These are phyloP conservation scores for Hypoxylon rickii DNA, from an alignment of 495 filamentous ascomycete species.

Conservation along the genomic window DNA sequence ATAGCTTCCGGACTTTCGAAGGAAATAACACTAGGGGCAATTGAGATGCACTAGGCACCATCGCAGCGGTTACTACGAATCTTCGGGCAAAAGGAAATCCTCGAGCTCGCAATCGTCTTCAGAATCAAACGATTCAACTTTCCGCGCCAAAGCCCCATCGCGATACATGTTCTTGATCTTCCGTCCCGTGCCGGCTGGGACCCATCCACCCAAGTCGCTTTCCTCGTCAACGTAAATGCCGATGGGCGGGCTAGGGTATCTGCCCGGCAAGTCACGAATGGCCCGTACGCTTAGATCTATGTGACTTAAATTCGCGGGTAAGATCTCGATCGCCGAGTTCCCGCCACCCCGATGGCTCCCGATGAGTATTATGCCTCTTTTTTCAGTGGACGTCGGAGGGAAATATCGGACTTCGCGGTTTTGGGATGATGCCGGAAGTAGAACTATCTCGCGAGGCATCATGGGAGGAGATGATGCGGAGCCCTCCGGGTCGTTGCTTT, in stretches of 20 bases:
- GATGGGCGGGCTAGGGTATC: not conserved
- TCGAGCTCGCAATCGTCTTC: conserved; percentile 7
- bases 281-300: not conserved
- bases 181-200: not conserved
- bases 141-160: not conserved
- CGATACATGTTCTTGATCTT: not conserved
- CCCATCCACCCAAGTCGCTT: not conserved
- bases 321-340: not conserved
- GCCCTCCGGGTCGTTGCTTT: not conserved
- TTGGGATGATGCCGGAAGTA: not conserved
- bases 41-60: no score
- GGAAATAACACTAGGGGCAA: no score
- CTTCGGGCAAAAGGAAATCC: not conserved
- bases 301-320: not conserved
- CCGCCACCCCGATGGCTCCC: not conserved
- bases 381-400: not conserved
- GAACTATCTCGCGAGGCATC: not conserved
- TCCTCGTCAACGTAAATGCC: conserved; percentile 1
- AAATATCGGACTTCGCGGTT: not conserved
- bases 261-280: not conserved
- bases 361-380: not conserved
- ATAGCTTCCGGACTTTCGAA: no score
- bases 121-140: not conserved
- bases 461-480: not conserved
- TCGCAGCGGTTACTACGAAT: not conserved